These are phyloP conservation scores for Citrullus mucosospermus DNA, from an alignment of 306 rosid species.

Conservation along the genomic window DNA sequence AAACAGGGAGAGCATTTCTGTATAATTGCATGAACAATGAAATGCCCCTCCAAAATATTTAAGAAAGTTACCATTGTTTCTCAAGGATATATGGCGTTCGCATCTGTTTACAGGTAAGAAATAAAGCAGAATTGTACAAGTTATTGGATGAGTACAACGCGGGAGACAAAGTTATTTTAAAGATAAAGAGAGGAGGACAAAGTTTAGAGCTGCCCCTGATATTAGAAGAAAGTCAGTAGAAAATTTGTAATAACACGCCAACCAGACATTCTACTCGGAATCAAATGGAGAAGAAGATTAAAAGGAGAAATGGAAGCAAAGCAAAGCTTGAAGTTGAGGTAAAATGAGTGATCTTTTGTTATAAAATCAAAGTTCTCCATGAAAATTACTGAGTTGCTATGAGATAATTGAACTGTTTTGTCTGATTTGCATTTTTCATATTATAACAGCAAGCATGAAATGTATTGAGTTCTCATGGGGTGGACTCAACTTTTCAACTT, in stretches of 20 bases:
- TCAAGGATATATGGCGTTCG: not conserved
- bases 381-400: not conserved
- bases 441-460: not conserved
- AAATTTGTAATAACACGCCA: not conserved
- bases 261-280: not conserved
- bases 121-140: slow-evolving; percentile 69
- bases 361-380: not conserved
- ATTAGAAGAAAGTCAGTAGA: slow-evolving; percentile 37
- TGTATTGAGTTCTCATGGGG: not conserved
- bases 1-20: not conserved
- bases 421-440: not conserved
- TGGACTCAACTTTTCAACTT: not conserved
- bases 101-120: slow-evolving; percentile 47
- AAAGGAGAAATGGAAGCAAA: not conserved
- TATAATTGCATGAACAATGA: not conserved
- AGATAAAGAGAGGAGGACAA: slow-evolving; percentile 58
- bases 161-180: slow-evolving; percentile 52
- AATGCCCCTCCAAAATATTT: not conserved
- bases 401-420: not conserved
- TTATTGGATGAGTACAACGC: slow-evolving; percentile 60
- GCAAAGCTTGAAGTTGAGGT: not conserved
- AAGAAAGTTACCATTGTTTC: not conserved
- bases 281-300: not conserved
- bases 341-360: not conserved
- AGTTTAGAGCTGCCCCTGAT: slow-evolving; percentile 48